Percentiles rank a stretch among this genome's conserved stretches.
Conservation (phyloP, 2,329 filamentous ascomycete genomes). For the Colletotrichum liriopes region DNA sequence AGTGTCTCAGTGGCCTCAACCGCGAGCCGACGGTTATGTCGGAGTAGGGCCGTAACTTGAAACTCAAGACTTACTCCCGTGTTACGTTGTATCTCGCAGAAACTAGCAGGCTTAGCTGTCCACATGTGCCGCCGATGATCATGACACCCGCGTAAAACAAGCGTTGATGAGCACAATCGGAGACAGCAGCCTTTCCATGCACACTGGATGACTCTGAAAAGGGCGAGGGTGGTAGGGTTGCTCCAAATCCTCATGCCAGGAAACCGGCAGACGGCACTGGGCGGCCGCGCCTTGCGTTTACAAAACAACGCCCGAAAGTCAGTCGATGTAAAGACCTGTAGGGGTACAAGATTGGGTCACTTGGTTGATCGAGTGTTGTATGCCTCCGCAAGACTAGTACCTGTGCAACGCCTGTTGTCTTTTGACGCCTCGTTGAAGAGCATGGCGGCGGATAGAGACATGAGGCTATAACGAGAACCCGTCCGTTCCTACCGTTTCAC, state of each 20-base stretch:
- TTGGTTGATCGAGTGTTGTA: neutral
- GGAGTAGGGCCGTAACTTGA: too few relatives aligned
- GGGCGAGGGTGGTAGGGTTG: neutral
- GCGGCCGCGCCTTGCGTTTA: neutral
- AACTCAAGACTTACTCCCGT: neutral
- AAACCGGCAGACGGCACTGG: neutral
- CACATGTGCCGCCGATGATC: constrained; percentile 4
- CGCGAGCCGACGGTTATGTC: neutral
- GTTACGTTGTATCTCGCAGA: neutral
- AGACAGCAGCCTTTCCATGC: too few relatives aligned
- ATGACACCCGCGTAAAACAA: neutral
- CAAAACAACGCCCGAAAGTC: neutral
- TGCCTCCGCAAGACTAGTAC: neutral
- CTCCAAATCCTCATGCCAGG: neutral
- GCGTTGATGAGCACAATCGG: neutral
- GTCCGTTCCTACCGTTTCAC: neutral
- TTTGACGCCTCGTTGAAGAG: neutral
- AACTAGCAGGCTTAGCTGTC: neutral
- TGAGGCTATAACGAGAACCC: neutral
- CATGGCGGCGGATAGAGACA: neutral
- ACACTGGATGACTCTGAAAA: neutral
- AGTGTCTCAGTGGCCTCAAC: neutral
- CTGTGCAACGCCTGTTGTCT: neutral
- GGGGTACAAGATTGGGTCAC: neutral
- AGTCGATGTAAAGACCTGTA: too few relatives aligned